These are phyloP conservation scores for Stylonectria norvegica DNA, from an alignment of 2,329 filamentous ascomycete species.

Conservation along the genomic window DNA sequence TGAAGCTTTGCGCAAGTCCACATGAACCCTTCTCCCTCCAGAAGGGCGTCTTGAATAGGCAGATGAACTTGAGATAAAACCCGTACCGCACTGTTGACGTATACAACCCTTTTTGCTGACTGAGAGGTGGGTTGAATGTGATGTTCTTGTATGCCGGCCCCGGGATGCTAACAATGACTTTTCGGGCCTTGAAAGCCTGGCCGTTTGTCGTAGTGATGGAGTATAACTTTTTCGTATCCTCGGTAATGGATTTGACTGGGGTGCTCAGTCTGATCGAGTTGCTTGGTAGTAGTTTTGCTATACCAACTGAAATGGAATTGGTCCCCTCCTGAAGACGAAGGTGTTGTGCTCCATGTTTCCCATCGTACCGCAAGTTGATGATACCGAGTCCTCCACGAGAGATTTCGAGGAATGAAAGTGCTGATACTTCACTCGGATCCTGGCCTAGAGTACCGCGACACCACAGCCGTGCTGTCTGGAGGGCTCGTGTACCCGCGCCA, in stretches of 20 bases:
- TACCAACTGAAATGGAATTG: constrained; percentile 6
- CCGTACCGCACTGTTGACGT: constrained; percentile 4
- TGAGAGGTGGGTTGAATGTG: constrained; percentile 4
- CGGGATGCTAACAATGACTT: constrained; percentile 10
- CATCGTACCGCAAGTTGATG: constrained; percentile 11
- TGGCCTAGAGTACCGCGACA: constrained; percentile 12
- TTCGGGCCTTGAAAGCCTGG: neutral
- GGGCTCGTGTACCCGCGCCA: neutral
- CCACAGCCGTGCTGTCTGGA: constrained; percentile 9
- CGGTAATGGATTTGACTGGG: constrained; percentile 1
- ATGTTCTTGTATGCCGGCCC: constrained; percentile 4
- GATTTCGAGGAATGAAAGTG: constrained; percentile 11
- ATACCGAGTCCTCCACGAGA: constrained; percentile 10
- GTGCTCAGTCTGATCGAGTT: neutral
- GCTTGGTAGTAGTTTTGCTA: constrained; percentile 1
- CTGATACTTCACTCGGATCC: constrained; percentile 11
- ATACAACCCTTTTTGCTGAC: neutral
- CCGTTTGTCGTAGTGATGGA: neutral
- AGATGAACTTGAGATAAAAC: constrained; percentile 13
- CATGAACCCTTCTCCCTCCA: constrained; percentile 8
- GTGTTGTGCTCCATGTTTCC: constrained; percentile 9
- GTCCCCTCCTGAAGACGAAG: constrained; percentile 10
- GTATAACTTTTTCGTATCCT: neutral
- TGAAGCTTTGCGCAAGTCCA: constrained; percentile 8
- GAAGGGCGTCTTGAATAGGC: constrained; percentile 12